Conservation (phyloP, 1,284 basidiomycete genomes). For the Heterobasidion annosum region DNA sequence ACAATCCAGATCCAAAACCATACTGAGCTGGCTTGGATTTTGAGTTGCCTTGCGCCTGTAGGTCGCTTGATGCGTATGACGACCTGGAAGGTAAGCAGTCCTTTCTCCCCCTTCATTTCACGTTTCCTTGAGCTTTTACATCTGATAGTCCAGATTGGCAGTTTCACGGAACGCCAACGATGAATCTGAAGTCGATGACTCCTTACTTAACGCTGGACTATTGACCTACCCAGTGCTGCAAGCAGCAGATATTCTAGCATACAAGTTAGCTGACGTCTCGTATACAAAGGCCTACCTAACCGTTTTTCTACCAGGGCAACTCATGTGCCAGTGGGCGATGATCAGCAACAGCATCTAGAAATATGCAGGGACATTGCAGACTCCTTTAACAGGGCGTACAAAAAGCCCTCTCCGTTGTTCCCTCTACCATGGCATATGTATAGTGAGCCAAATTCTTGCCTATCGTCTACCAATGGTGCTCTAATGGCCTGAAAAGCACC, state of each 20-base stretch:
- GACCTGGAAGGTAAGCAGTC: conserved; percentile 76
- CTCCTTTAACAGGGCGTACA: conserved; percentile 69
- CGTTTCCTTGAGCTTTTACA: background rate
- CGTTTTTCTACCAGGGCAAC: conserved; percentile 55
- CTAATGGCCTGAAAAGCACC: conserved; percentile 40
- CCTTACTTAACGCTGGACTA: conserved; percentile 74
- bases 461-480: background rate
- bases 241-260: conserved; percentile 87
- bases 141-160: conserved; percentile 62
- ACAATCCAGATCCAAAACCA: conserved; percentile 72
- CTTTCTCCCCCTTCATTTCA: background rate
- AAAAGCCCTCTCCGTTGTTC: conserved; percentile 42
- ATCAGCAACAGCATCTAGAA: conserved; percentile 92
- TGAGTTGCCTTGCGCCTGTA: conserved; percentile 80
- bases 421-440: conserved; percentile 67
- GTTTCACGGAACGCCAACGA: conserved; percentile 65
- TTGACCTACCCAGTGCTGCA: conserved; percentile 92
- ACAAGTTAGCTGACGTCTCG: conserved; percentile 42
- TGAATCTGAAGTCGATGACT: conserved; percentile 75
- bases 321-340: conserved; percentile 92
- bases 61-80: conserved; percentile 87
- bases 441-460: conserved; percentile 42
- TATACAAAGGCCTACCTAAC: background rate
- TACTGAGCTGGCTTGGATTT: conserved; percentile 85
- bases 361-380: conserved; percentile 80